Conservation (phyloP, 805 yeast species). For the Kazachstania martiniae region DNA sequence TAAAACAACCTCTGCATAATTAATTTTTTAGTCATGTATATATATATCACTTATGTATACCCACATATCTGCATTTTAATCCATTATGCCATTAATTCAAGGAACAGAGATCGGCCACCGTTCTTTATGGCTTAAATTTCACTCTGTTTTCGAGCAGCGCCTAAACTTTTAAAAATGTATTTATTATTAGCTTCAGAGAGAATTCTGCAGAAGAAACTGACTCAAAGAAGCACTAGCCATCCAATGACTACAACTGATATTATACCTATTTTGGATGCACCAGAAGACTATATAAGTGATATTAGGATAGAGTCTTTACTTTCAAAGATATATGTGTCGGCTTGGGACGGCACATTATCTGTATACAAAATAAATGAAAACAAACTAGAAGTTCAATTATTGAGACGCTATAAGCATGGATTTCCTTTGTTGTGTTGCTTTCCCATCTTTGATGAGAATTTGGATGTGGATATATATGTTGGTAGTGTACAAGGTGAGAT, state of each 20-base stretch:
- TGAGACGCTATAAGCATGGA: slow-evolving; percentile 5
- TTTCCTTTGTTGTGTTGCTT: slow-evolving; percentile 14
- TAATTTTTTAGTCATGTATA: not conserved
- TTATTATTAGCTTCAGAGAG: too few relatives aligned
- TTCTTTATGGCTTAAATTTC: too few relatives aligned
- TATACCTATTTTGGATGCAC: slow-evolving; percentile 6
- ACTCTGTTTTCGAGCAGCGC: too few relatives aligned
- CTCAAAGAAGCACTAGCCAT: not conserved
- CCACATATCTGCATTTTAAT: too few relatives aligned
- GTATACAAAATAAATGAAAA: slow-evolving; percentile 22
- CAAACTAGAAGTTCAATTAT: slow-evolving; percentile 4
- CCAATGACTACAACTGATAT: not conserved
- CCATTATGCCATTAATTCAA: too few relatives aligned
- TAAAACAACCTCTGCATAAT: not conserved
- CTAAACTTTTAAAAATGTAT: too few relatives aligned
- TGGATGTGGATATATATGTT: too few relatives aligned
- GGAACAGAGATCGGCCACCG: too few relatives aligned
- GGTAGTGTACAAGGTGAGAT: slow-evolving; percentile 50
- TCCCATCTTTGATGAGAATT: slow-evolving; percentile 3
- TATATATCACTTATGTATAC: too few relatives aligned
- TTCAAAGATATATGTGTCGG: slow-evolving; percentile 36
- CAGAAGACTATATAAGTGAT: slow-evolving; percentile 22
- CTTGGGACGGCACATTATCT: slow-evolving; percentile 49
- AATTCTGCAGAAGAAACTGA: too few relatives aligned
- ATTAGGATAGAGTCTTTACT: slow-evolving; percentile 14